Percentiles rank a stretch among this genome's conserved stretches.
phyloP scores from a whole-genome alignment of 176 grass and related monocot species.

The Oryza glaberrima region DNA sequence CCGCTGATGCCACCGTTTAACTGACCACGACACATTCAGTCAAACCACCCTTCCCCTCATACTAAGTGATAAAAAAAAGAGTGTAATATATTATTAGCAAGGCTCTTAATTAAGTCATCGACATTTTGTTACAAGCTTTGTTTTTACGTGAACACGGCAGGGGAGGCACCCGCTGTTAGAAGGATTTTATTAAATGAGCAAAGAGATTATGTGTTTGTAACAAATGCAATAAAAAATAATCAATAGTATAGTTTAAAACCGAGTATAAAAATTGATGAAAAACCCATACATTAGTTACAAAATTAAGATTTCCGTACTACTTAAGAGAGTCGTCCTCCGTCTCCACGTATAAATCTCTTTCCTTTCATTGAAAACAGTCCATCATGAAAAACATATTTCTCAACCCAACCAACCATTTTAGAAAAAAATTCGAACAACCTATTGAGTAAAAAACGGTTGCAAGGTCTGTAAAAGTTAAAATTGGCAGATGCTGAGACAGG shows the following conservation, averaged over 20 bases:
- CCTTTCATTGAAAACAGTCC: too few species aligned
- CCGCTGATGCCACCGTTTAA: neutral
- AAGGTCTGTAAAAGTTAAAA: neutral
- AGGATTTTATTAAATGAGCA: too few species aligned
- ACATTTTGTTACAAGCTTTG: neutral
- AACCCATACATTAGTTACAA: neutral
- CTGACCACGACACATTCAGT: slow-evolving; percentile 16
- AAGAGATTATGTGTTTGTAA: too few species aligned
- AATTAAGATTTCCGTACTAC: neutral
- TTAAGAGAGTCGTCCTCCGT: too few species aligned
- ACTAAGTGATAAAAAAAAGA: neutral
- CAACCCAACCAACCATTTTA: too few species aligned
- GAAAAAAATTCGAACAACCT: too few species aligned
- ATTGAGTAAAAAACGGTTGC: too few species aligned
- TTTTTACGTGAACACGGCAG: too few species aligned
- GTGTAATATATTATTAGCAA: neutral
- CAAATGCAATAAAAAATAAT: too few species aligned
- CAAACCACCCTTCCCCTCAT: neutral
- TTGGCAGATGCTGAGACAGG: neutral
- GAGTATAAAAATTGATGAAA: neutral
- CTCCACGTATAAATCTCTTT: too few species aligned
- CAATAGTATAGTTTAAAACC: neutral
- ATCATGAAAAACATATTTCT: too few species aligned
- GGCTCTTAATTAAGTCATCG: neutral
- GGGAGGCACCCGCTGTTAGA: too few species aligned